phyloP scores from a whole-genome alignment of 2,329 filamentous ascomycete genomes.

The Tolypocladium ophioglossoides region DNA sequence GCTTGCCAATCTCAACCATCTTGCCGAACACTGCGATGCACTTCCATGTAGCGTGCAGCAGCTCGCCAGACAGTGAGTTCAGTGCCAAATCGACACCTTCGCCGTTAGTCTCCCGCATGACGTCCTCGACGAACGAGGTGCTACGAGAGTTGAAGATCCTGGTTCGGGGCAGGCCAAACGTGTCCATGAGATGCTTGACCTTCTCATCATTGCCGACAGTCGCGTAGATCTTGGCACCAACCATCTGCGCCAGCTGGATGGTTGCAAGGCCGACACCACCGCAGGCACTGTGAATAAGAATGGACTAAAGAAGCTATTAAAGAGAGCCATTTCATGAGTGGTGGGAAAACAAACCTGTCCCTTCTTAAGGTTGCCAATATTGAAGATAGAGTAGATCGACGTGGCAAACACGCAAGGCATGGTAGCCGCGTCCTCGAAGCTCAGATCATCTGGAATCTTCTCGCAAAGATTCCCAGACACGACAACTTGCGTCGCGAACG shows the following conservation, averaged over 20 bases:
- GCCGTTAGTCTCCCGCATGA: neutral
- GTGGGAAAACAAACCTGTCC: neutral
- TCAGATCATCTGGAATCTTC: neutral
- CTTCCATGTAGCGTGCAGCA: neutral
- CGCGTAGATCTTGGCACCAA: neutral
- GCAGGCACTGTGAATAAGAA: neutral
- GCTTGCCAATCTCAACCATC: slow-evolving; percentile 11
- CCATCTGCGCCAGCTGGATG: neutral
- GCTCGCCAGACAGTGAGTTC: neutral
- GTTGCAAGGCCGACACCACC: neutral
- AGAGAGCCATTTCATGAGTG: no score
- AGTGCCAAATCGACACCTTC: neutral
- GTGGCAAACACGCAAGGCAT: neutral
- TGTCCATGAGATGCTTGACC: neutral
- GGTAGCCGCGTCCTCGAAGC: no score
- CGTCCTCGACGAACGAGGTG: neutral
- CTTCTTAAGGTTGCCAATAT: neutral
- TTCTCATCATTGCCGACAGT: neutral
- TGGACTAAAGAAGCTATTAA: slow-evolving; percentile 26
- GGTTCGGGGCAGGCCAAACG: neutral
- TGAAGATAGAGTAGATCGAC: slow-evolving; percentile 2
- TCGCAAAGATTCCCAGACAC: no score
- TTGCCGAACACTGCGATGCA: neutral
- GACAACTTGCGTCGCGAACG: no score
- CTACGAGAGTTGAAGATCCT: neutral